Conservation (phyloP, 176 grass and related monocot genomes). For the Sorghum bicolor region Sorghum_bicolor_NCBIv3 NC_012873.2:6990501-6991000, state of each 20-base stretch:
- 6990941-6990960: constrained; percentile 96
- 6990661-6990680: constrained; percentile 76
- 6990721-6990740: constrained; percentile 88
- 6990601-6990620: constrained; percentile 89
- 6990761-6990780: constrained; percentile 67
- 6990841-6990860: constrained; percentile 84
- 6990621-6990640: constrained; percentile 89
- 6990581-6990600: constrained; percentile 81
- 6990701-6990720: constrained; percentile 45
- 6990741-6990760: constrained; percentile 81
- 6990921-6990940: constrained; percentile 91
- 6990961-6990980: constrained; percentile 95
- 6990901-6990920: constrained; percentile 88
- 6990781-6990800: constrained; percentile 85
- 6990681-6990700: constrained; percentile 43
- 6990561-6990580: constrained; percentile 73
- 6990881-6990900: constrained; percentile 92
- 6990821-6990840: constrained; percentile 78
- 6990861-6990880: constrained; percentile 82
- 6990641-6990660: constrained; percentile 72
- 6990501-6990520: constrained; percentile 71
- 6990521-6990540: constrained; percentile 69
- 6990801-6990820: constrained; percentile 70
- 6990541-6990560: constrained; percentile 64
- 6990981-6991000: constrained; percentile 81